Conservation (phyloP, 306 rosid genomes). For the Comarum palustre region DNA sequence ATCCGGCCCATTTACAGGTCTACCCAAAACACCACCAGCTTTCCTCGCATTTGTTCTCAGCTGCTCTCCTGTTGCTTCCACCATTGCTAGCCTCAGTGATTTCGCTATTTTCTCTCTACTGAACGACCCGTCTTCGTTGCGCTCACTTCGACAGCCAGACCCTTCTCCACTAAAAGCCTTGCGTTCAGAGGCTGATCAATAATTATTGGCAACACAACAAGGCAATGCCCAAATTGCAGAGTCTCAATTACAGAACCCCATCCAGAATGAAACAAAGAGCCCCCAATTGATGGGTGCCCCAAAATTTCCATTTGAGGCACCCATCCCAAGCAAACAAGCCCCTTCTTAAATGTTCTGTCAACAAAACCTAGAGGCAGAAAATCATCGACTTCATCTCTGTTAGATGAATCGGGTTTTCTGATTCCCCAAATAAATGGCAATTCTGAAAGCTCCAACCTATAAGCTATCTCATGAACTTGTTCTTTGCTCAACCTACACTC, state of each 20-base stretch:
- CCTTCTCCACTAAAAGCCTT: neutral
- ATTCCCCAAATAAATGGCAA: neutral
- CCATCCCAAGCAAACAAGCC: neutral
- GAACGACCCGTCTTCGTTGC: neutral
- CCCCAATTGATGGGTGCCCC: neutral
- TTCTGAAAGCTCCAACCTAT: neutral
- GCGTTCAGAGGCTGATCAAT: neutral
- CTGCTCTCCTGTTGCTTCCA: neutral
- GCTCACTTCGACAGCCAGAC: neutral
- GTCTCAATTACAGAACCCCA: neutral
- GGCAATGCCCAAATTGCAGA: neutral
- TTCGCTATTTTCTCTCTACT: neutral
- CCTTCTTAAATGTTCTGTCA: neutral
- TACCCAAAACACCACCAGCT: too few species aligned
- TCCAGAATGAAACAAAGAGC: neutral
- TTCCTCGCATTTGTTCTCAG: neutral
- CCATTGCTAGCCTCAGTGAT: neutral
- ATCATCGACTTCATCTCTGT: neutral
- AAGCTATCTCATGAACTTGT: neutral
- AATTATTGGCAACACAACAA: neutral
- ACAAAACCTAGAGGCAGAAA: neutral
- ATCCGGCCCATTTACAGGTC: too few species aligned
- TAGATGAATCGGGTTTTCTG: neutral
- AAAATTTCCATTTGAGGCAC: neutral
- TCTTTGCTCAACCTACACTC: neutral